Conservation (phyloP, 2,329 filamentous ascomycete genomes). For the Sporothrix sp. region DNA sequence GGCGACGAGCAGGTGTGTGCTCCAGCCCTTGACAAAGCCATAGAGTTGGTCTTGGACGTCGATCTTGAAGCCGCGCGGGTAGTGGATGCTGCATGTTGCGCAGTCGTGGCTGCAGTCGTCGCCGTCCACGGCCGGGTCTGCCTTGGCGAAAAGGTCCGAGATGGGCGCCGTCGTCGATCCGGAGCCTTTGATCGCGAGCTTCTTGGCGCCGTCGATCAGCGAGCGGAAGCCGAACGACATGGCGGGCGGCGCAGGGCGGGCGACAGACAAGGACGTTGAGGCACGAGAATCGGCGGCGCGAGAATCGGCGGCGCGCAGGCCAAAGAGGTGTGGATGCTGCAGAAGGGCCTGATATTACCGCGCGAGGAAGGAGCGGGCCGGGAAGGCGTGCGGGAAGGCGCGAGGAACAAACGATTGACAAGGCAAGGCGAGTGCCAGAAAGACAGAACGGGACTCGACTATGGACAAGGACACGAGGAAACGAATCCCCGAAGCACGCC, state of each 20-base stretch:
- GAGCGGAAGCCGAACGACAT: slow-evolving; percentile 36
- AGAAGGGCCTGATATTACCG: no score
- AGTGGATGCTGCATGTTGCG: slow-evolving; percentile 65
- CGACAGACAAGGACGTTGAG: background rate
- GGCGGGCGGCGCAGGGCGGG: slow-evolving; percentile 17
- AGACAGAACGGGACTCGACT: background rate
- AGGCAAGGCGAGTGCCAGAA: background rate
- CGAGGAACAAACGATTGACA: no score
- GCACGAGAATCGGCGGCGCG: background rate
- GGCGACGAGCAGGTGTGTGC: slow-evolving; percentile 80
- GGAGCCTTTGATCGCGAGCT: slow-evolving; percentile 23
- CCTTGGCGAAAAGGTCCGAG: slow-evolving; percentile 58
- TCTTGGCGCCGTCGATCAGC: slow-evolving; percentile 30
- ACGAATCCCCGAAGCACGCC: background rate
- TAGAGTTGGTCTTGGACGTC: slow-evolving; percentile 73
- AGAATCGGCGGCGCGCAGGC: background rate
- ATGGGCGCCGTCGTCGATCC: slow-evolving; percentile 17
- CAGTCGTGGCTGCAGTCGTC: slow-evolving; percentile 87
- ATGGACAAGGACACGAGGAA: background rate
- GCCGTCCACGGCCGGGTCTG: slow-evolving; percentile 68
- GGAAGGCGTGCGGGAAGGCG: no score
- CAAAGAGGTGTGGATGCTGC: no score
- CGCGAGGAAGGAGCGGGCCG: no score
- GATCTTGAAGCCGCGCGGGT: slow-evolving; percentile 62
- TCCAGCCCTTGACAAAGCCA: slow-evolving; percentile 77